Conservation (phyloP, 345 rosid species). For the Zanthoxylum bungeanum region DNA sequence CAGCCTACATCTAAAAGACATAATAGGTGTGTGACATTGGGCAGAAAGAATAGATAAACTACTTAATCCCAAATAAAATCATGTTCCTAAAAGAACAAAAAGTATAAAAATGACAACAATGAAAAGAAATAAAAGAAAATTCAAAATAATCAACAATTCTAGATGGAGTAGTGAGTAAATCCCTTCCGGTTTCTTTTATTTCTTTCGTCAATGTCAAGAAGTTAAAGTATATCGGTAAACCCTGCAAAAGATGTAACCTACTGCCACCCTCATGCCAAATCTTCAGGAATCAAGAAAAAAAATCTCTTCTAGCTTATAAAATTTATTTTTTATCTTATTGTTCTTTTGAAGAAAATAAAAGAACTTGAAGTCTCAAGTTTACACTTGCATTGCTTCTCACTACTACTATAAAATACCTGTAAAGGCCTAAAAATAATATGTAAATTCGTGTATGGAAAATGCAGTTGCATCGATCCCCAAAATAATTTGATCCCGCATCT, state of each 20-base stretch:
- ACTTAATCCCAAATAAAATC: too few relatives aligned
- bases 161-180: background rate
- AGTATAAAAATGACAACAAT: too few relatives aligned
- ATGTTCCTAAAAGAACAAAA: background rate
- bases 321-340: background rate
- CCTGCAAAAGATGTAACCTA: background rate
- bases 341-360: background rate
- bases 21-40: background rate
- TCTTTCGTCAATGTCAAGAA: background rate
- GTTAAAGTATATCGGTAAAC: background rate
- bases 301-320: background rate
- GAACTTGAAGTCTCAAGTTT: background rate
- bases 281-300: background rate
- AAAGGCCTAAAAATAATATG: background rate
- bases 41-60: background rate
- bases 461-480: background rate
- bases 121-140: background rate
- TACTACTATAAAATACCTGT: background rate
- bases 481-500: background rate
- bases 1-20: background rate
- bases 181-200: background rate
- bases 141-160: background rate
- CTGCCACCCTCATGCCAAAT: background rate
- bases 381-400: background rate
- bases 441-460: background rate